phyloP scores from a whole-genome alignment of 208 protist species.

The Plasmodiophora brassicae region DNA sequence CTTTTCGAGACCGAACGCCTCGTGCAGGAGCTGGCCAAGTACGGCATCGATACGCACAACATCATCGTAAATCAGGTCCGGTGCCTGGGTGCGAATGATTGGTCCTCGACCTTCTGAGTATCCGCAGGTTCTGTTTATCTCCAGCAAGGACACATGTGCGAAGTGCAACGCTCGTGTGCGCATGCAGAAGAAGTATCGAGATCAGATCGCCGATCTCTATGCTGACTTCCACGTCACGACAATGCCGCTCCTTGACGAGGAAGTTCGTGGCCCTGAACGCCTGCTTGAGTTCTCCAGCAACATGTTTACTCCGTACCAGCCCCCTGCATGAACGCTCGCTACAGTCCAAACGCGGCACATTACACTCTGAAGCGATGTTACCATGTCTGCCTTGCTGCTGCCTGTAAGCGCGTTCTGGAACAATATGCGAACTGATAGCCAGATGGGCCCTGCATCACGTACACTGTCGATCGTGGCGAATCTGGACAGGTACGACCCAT shows the following conservation, averaged over 20 bases:
- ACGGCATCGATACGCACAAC: conserved; percentile 87
- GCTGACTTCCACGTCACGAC: conserved; percentile 86
- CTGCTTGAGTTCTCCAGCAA: background rate
- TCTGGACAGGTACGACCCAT: no score
- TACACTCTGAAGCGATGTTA: no score
- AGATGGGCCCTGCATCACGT: no score
- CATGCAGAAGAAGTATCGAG: conserved; percentile 82
- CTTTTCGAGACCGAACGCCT: conserved; percentile 97
- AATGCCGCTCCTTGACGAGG: conserved; percentile 78
- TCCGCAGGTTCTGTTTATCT: background rate
- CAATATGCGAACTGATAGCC: no score
- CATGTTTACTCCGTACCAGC: conserved; percentile 23
- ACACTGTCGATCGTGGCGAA: no score
- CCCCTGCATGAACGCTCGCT: no score
- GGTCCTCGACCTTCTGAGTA: background rate
- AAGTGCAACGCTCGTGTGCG: conserved; percentile 76
- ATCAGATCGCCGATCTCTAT: conserved; percentile 87
- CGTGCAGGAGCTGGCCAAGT: conserved; percentile 84
- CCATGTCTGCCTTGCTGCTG: no score
- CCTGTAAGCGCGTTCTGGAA: no score
- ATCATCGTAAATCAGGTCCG: conserved; percentile 92
- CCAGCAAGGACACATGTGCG: conserved; percentile 62
- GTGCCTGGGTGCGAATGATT: conserved; percentile 49
- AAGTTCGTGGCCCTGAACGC: conserved; percentile 54
- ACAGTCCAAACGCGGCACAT: no score